Evolutionary conservation across 768 basidiomycete genomes (phyloP), one percentile per base, ranked within the genome.

Genomic region (Boletus fagicola): DNA sequence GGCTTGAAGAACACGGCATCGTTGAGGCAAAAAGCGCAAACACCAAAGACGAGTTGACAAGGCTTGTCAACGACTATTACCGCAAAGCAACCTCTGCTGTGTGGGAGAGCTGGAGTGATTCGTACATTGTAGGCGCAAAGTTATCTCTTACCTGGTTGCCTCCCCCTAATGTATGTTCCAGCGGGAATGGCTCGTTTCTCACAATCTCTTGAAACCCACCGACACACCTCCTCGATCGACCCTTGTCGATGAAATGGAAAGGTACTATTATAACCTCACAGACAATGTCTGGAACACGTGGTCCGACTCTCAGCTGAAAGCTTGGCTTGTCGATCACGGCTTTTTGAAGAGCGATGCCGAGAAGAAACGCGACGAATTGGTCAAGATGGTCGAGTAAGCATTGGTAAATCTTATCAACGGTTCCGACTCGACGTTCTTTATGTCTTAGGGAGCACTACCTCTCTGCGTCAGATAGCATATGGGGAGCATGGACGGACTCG

Each of bases 51-150:
- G 86, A 96, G 62, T 71, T 97, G 35, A 69, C 90, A 35, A 75
- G 75, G 12, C 78, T 88, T 67, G 88, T 94, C 82, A 78, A 80
- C 38, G 77, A 83, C 33, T 78, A 84, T 0, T 94, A 93, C 68
- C 82, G 81, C 39, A 77, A 78, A 49, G 77, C 83, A 7, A 67
- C 84, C 22, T 74, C 80, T 54, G 88, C 89, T 3, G 71, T 88
- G 38, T 98, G 90, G 84, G 77, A 90, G 22, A 82, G 85, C 4
- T 98, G 96, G 95, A 87, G 86, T 53, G 88, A 91, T 68, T 87
- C 84, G 4, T 90, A 91, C 69, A 83, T 94, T 50, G 89, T 90
- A 59, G 49, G 85, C 69, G 26, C 36, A 12, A 45, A 36, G 26
- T 22, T 12, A 24, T 28, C 5, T 18, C 35, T 45, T 13, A 11